Conservation (phyloP, 306 rosid genomes). For the Boehmeria nivea region DNA sequence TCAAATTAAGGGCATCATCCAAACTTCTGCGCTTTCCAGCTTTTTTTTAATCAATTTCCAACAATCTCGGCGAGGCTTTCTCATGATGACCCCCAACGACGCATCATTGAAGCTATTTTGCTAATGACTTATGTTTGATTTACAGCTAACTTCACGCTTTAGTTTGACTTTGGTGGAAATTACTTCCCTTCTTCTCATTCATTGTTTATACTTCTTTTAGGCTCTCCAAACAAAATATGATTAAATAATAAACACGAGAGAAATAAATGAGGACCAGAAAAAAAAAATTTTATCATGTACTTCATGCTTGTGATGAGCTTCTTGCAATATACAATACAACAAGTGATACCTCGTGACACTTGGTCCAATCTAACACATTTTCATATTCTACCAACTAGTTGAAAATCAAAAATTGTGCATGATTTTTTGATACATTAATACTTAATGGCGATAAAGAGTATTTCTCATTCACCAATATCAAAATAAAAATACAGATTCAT, state of each 20-base stretch:
- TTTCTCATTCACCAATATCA: no score
- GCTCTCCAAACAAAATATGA: not conserved
- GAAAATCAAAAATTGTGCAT: no score
- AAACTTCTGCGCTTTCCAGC: not conserved
- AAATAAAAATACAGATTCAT: no score
- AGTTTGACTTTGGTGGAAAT: conserved; percentile 12
- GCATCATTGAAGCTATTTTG: conserved; percentile 6
- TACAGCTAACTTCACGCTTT: conserved; percentile 2
- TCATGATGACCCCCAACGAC: conserved; percentile 1
- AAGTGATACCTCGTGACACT: conserved; percentile 19
- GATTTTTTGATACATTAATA: no score
- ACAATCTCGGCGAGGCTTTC: conserved; percentile 24
- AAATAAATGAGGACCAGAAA: not conserved
- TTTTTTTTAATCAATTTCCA: conserved; percentile 14
- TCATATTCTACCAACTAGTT: no score
- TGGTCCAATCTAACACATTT: no score
- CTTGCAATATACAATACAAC: not conserved
- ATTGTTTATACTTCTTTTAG: not conserved
- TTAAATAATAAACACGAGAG: no score
- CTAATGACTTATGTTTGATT: not conserved
- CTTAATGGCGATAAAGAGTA: no score
- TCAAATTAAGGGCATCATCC: not conserved
- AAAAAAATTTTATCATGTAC: conserved; percentile 2
- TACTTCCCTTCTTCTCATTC: conserved; percentile 13
- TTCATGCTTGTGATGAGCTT: not conserved